Evolutionary conservation across 176 grass and related monocot species (phyloP).

Genomic region (Cenchrus americanus): DNA sequence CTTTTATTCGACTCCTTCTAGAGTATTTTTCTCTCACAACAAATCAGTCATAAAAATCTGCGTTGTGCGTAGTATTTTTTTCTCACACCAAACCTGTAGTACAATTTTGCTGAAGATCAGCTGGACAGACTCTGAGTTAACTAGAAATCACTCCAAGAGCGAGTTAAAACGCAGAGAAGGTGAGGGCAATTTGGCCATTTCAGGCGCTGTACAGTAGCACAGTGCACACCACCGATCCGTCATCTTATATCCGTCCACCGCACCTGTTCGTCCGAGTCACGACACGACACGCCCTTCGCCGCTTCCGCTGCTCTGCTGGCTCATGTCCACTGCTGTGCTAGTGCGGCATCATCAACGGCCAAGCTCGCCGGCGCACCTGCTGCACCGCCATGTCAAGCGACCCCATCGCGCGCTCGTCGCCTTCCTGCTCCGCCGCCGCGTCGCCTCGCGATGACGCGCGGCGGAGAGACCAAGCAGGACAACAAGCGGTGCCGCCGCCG

Average conservation of each 20-base stretch:
- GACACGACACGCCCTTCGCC: background rate
- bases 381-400: constrained; percentile 39
- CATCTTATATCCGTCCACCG: constrained; percentile 2
- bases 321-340: background rate
- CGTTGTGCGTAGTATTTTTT: no score
- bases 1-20: no score
- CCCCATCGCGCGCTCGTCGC: constrained; percentile 19
- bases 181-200: background rate
- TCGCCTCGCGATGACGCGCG: background rate
- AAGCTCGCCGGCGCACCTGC: background rate
- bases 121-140: no score
- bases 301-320: constrained; percentile 5
- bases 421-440: background rate
- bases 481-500: background rate
- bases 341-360: background rate
- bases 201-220: background rate
- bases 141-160: no score
- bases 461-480: background rate
- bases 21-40: no score
- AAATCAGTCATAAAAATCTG: no score
- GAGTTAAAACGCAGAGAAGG: background rate
- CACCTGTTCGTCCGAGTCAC: background rate
- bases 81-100: no score
- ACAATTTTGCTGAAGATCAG: no score
- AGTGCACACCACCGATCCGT: no score